phyloP scores from a whole-genome alignment of 1,284 basidiomycete species.

The Xerocomus cyaneibrunnescens region DNA sequence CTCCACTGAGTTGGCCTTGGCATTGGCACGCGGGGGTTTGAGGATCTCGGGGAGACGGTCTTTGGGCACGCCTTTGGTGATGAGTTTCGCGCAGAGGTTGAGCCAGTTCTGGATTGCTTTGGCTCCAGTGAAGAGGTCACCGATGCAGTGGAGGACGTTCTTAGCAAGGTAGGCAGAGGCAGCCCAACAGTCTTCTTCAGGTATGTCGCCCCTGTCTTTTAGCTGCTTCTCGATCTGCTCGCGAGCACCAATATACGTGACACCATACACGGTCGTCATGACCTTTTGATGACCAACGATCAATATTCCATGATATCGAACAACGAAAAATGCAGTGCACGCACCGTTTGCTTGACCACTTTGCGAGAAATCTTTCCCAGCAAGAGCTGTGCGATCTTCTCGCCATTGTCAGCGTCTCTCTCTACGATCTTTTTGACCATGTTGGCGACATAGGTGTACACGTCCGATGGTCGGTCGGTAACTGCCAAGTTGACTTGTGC shows the following conservation, averaged over 20 bases:
- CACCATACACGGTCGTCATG: slow-evolving; percentile 99
- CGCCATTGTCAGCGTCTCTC: slow-evolving; percentile 38
- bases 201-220: slow-evolving; percentile 73
- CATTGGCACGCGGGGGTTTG: slow-evolving; percentile 16
- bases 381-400: slow-evolving; percentile 63
- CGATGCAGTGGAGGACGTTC: slow-evolving; percentile 81
- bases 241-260: slow-evolving; percentile 93
- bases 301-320: slow-evolving; percentile 1
- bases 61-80: slow-evolving; percentile 84
- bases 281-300: slow-evolving; percentile 47
- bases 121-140: slow-evolving; percentile 91
- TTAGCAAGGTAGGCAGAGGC: slow-evolving; percentile 85
- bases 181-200: slow-evolving; percentile 69
- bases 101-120: slow-evolving; percentile 94
- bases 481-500: slow-evolving; percentile 90
- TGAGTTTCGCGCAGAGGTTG: slow-evolving; percentile 77
- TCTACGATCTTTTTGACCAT: slow-evolving; percentile 67
- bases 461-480: slow-evolving; percentile 89
- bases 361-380: slow-evolving; percentile 87
- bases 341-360: slow-evolving; percentile 95
- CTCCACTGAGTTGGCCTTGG: slow-evolving; percentile 22
- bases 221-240: slow-evolving; percentile 95
- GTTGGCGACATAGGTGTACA: slow-evolving; percentile 92
- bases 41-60: slow-evolving; percentile 64
- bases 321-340: slow-evolving; percentile 24